These are phyloP conservation scores for Lyophyllum semitale DNA, from an alignment of 768 basidiomycete genomes.

Conservation along the genomic window DNA sequence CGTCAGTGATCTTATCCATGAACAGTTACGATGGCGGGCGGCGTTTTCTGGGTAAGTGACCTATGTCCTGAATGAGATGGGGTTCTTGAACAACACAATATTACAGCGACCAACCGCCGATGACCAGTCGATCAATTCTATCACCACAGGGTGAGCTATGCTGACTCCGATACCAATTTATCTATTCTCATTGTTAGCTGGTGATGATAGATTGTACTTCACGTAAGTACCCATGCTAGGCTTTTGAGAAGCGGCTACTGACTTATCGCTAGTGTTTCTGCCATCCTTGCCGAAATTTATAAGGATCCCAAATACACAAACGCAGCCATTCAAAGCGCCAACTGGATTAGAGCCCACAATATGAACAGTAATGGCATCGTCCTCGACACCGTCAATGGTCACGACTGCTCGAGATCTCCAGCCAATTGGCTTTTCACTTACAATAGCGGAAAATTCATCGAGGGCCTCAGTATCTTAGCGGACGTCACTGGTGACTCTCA, in stretches of 20 bases:
- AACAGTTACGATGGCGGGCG: conserved; percentile 51
- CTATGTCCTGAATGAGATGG: background rate
- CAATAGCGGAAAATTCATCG: conserved; percentile 55
- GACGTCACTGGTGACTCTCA: conserved; percentile 41
- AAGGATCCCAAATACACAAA: conserved; percentile 43
- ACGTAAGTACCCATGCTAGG: conserved; percentile 3
- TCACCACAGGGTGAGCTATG: conserved; percentile 48
- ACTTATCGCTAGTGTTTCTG: conserved; percentile 40
- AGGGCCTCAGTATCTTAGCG: conserved; percentile 48
- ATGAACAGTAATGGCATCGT: conserved; percentile 41
- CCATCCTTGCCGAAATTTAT: conserved; percentile 49
- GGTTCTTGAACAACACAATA: background rate
- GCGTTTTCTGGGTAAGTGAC: conserved; percentile 52
- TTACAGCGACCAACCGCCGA: conserved; percentile 42
- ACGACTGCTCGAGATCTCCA: conserved; percentile 48
- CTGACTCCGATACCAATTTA: background rate
- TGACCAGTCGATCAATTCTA: conserved; percentile 47
- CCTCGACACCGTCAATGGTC: conserved; percentile 48
- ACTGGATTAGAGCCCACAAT: conserved; percentile 50
- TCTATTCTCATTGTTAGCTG: background rate
- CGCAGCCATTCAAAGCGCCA: conserved; percentile 47
- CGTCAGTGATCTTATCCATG: background rate
- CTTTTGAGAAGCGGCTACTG: background rate
- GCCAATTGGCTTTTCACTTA: conserved; percentile 53
- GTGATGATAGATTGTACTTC: conserved; percentile 10